Conservation (phyloP, 768 basidiomycete species). For the Tulasnella sp. region DNA sequence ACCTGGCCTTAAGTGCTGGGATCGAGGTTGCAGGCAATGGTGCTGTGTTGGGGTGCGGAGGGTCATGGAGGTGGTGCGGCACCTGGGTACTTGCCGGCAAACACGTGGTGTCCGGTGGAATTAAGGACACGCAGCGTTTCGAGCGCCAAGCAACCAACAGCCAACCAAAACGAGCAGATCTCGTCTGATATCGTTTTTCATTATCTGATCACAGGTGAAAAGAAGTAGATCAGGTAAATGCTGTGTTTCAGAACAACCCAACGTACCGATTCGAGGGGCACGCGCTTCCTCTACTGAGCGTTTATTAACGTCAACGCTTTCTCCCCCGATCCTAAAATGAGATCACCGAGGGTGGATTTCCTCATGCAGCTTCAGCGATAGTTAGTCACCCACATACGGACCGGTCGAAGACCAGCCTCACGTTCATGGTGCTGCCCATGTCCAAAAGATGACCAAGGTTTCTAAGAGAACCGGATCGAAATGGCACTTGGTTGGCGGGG, state of each 20-base stretch:
- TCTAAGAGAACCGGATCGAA: not conserved
- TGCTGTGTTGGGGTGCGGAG: not conserved
- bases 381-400: not conserved
- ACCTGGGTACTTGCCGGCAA: not conserved
- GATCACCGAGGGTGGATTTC: not conserved
- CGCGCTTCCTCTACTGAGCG: not conserved
- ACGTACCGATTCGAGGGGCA: not conserved
- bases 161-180: not conserved
- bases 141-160: not conserved
- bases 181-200: not conserved
- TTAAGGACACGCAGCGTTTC: not conserved
- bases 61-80: not conserved
- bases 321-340: not conserved
- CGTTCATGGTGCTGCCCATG: not conserved
- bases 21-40: slow-evolving; percentile 1
- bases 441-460: not conserved
- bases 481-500: not conserved
- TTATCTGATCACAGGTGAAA: not conserved
- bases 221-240: not conserved
- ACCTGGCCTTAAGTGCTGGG: not conserved
- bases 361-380: not conserved
- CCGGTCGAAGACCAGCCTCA: not conserved
- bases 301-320: not conserved
- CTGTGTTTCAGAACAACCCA: not conserved
- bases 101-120: not conserved